These are phyloP conservation scores for Gracilaria domingensis DNA, from an alignment of 23 red algal genomes.

Conservation along the genomic window DNA sequence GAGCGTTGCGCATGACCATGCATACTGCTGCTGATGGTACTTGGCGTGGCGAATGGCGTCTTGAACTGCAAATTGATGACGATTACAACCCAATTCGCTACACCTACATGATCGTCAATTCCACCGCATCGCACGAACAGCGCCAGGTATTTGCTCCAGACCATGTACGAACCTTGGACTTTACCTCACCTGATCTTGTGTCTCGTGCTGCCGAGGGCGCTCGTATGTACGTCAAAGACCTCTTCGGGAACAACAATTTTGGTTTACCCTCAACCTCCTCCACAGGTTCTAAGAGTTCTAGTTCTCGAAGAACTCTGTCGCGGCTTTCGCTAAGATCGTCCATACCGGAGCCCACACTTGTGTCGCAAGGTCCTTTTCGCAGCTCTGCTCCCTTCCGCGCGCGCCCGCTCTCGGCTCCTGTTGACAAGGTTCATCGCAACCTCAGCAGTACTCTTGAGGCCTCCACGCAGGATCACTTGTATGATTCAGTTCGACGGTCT, in stretches of 20 bases:
- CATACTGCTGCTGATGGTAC: slow-evolving; percentile 52
- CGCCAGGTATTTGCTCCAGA: slow-evolving; percentile 40
- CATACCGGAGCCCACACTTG: slow-evolving; percentile 3
- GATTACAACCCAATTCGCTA: slow-evolving; percentile 58
- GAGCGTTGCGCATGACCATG: slow-evolving; percentile 65
- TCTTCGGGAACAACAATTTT: slow-evolving; percentile 58
- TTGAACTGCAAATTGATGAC: slow-evolving; percentile 69
- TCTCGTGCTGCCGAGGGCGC: slow-evolving; percentile 51
- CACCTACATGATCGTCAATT: slow-evolving; percentile 59
- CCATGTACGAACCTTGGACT: slow-evolving; percentile 36
- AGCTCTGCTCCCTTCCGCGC: slow-evolving; percentile 29
- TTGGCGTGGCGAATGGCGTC: slow-evolving; percentile 74
- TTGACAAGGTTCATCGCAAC: slow-evolving; percentile 4
- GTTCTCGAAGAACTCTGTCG: slow-evolving; percentile 20
- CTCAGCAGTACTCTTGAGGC: background rate
- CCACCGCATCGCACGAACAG: background rate
- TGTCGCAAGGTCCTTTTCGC: slow-evolving; percentile 31
- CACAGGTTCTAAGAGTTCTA: slow-evolving; percentile 39
- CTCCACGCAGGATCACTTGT: background rate
- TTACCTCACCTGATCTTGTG: slow-evolving; percentile 42
- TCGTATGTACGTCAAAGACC: slow-evolving; percentile 50
- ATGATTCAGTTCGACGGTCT: background rate
- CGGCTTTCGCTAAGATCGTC: slow-evolving; percentile 3
- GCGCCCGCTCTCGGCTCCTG: slow-evolving; percentile 1
- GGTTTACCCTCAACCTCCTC: slow-evolving; percentile 12